phyloP scores from a whole-genome alignment of 768 basidiomycete genomes.

The Suillus discolor region DNA sequence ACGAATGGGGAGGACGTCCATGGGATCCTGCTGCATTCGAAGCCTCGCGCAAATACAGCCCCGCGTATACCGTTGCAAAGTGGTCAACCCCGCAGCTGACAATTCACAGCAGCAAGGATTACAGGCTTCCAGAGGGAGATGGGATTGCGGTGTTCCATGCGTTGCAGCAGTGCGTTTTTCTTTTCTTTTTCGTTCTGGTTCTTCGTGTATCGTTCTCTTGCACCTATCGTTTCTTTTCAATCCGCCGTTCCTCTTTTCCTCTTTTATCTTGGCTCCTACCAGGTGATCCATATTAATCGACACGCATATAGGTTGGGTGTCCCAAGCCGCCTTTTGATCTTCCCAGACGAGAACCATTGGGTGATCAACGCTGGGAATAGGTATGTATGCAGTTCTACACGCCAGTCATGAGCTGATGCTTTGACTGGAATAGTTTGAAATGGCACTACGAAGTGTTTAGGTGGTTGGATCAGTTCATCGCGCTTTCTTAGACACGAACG shows the following conservation, averaged over 20 bases:
- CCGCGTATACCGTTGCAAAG: conserved; percentile 76
- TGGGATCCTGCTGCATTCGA: conserved; percentile 65
- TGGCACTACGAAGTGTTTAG: conserved; percentile 96
- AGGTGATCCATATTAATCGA: not conserved
- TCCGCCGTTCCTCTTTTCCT: not conserved
- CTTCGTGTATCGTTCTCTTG: not conserved
- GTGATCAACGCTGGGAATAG: conserved; percentile 80
- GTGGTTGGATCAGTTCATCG: conserved; percentile 80
- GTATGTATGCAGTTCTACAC: conserved; percentile 33
- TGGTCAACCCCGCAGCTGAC: conserved; percentile 87
- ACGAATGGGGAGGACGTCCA: conserved; percentile 84
- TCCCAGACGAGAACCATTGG: conserved; percentile 95
- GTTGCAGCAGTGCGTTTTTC: conserved; percentile 67
- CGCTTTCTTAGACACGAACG: conserved; percentile 21
- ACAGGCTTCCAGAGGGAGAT: conserved; percentile 83
- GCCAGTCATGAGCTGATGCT: not conserved
- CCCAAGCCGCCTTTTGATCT: conserved; percentile 77
- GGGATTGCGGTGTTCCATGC: conserved; percentile 86
- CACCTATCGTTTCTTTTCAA: not conserved
- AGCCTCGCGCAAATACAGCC: conserved; percentile 69
- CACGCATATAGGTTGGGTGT: conserved; percentile 55
- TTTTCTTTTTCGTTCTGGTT: not conserved
- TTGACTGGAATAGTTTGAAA: conserved; percentile 58
- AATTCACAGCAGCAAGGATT: conserved; percentile 90
- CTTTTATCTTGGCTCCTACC: not conserved